These are phyloP conservation scores for Lophiostoma macrostomum DNA, from an alignment of 495 filamentous ascomycete species.

Conservation along the genomic window DNA sequence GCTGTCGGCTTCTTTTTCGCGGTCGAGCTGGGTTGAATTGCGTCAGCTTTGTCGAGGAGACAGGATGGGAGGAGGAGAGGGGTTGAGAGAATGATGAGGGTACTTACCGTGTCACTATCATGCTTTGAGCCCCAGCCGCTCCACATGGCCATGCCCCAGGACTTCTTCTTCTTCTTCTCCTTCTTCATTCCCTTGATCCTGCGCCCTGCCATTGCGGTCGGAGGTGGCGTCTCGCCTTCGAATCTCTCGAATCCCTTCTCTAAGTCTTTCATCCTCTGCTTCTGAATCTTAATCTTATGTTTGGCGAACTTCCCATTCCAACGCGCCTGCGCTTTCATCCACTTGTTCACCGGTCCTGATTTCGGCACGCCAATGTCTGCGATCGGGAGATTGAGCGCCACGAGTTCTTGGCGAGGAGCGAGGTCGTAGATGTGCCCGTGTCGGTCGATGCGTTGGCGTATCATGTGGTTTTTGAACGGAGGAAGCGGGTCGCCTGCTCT, in stretches of 20 bases:
- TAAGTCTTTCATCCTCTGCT: conserved; percentile 66
- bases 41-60: conserved; percentile 10
- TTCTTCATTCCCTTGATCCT: conserved; percentile 52
- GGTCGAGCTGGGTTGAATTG: conserved; percentile 15
- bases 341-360: conserved; percentile 72
- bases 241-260: conserved; percentile 59
- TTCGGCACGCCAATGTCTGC: conserved; percentile 76
- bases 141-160: conserved; percentile 79
- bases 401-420: conserved; percentile 57
- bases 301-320: conserved; percentile 70
- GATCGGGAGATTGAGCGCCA: conserved; percentile 57
- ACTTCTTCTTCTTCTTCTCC: conserved; percentile 55
- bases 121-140: conserved; percentile 82
- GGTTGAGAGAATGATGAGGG: too few relatives aligned
- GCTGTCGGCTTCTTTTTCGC: conserved; percentile 29
- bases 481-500: conserved; percentile 81
- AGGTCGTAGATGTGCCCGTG: conserved; percentile 70
- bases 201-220: conserved; percentile 75
- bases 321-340: conserved; percentile 66
- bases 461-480: conserved; percentile 77
- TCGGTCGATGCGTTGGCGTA: conserved; percentile 78
- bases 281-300: conserved; percentile 65
- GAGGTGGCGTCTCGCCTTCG: conserved; percentile 72
- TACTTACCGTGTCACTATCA: conserved; percentile 65
- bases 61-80: background rate